Evolutionary conservation across 169 alveolate species (phyloP).

Genomic region (Eimeria acervulina): DNA sequence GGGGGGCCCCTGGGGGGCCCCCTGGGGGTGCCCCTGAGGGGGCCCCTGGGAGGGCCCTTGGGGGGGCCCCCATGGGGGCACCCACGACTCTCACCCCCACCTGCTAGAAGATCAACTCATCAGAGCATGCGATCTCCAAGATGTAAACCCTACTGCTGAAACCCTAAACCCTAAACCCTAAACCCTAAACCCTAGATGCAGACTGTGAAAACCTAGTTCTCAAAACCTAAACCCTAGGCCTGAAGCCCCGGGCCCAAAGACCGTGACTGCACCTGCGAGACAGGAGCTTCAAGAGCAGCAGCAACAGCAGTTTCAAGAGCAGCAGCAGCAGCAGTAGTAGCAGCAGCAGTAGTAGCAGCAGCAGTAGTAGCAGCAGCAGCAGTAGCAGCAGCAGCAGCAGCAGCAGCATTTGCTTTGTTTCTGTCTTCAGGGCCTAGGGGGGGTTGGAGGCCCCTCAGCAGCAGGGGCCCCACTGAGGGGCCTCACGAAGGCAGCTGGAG

Average conservation of each 20-base stretch:
- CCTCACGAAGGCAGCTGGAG: not conserved
- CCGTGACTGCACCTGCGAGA: no score
- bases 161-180: slow-evolving; percentile 26
- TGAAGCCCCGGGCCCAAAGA: no score
- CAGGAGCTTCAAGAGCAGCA: no score
- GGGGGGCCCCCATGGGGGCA: not conserved
- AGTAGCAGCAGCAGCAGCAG: slow-evolving; percentile 23
- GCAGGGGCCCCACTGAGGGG: not conserved
- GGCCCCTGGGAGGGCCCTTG: not conserved
- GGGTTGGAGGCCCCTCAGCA: slow-evolving; percentile 3
- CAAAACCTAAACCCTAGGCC: no score
- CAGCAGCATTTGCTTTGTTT: not conserved
- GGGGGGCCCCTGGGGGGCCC: not conserved
- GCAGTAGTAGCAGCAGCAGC: slow-evolving; percentile 27
- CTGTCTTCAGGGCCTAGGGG: not conserved
- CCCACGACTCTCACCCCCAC: not conserved
- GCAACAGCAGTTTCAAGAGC: no score
- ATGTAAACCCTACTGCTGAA: not conserved
- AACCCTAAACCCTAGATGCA: not conserved
- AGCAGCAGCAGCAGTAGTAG: no score
- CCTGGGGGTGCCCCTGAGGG: not conserved
- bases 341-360: no score
- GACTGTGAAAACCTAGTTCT: no score
- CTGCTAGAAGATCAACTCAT: not conserved
- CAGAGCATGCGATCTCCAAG: not conserved